Percentiles rank a stretch among this genome's conserved stretches.
Conservation (phyloP, 164 flowering plant genomes). For the Liquidambar formosana region DNA sequence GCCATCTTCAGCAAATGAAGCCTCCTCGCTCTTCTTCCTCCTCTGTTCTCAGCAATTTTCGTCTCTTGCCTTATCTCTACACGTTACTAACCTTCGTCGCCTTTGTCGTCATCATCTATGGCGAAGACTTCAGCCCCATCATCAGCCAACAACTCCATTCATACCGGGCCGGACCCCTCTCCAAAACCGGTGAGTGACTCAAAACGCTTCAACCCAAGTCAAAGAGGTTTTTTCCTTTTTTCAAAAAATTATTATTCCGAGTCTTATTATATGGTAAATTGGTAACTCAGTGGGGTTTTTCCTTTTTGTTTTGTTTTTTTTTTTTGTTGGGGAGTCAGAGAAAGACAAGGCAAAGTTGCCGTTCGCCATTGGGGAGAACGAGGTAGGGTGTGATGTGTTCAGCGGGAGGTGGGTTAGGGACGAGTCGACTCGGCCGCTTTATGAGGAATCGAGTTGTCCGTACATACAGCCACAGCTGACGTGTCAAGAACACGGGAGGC, state of each 20-base stretch:
- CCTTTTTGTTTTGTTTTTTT: neutral
- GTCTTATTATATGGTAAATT: neutral
- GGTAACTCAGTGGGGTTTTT: neutral
- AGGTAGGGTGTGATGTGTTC: constrained; percentile 62
- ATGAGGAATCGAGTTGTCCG: constrained; percentile 77
- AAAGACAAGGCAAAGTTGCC: constrained; percentile 49
- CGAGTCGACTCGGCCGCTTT: constrained; percentile 56
- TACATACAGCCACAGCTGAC: constrained; percentile 93
- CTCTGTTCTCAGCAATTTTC: constrained; percentile 35
- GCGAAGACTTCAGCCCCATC: constrained; percentile 54
- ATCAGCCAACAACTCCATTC: constrained; percentile 26
- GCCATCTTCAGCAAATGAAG: constrained; percentile 35
- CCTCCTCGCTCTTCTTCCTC: constrained; percentile 28
- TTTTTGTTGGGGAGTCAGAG: constrained; percentile 23
- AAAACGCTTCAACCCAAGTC: no score
- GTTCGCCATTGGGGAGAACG: constrained; percentile 47
- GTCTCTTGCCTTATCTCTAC: constrained; percentile 59
- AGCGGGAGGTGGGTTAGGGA: constrained; percentile 82
- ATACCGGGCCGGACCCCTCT: constrained; percentile 12
- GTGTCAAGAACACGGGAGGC: constrained; percentile 82
- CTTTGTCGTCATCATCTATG: constrained; percentile 60
- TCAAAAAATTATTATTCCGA: no score
- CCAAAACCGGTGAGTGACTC: constrained; percentile 37
- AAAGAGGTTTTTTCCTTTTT: no score
- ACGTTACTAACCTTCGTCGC: constrained; percentile 56